phyloP scores from a whole-genome alignment of 345 rosid species.

The Litchi chinensis region DNA sequence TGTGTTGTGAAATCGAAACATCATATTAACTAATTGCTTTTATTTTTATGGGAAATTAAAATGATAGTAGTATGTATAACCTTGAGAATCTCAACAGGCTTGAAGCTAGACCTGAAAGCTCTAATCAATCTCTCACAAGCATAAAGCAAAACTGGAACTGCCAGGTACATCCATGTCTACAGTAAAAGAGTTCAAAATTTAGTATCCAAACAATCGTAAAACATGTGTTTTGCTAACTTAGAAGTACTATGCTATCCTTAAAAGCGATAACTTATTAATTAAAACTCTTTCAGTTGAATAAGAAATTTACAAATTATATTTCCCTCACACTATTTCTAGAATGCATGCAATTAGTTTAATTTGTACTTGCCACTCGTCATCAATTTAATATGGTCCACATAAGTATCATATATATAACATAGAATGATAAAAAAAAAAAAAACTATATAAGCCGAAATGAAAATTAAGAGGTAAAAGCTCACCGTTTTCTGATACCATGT shows the following conservation, averaged over 20 bases:
- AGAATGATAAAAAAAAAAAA: too few species aligned
- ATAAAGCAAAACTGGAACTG: slow-evolving; percentile 67
- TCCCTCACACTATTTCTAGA: too few species aligned
- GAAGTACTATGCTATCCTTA: too few species aligned
- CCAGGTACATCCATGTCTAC: slow-evolving; percentile 93
- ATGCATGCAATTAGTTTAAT: too few species aligned
- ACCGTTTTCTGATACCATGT: slow-evolving; percentile 83
- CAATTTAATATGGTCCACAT: too few species aligned
- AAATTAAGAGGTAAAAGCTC: background rate
- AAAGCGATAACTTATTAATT: too few species aligned
- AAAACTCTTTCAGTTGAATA: too few species aligned
- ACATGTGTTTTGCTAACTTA: too few species aligned
- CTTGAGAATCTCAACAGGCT: slow-evolving; percentile 77
- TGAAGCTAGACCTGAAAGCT: slow-evolving; percentile 74
- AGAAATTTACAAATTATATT: background rate
- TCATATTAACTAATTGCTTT: too few species aligned
- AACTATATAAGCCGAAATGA: too few species aligned
- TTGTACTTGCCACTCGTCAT: too few species aligned
- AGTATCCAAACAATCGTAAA: background rate
- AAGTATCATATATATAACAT: too few species aligned
- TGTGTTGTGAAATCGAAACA: background rate
- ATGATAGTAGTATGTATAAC: slow-evolving; percentile 17
- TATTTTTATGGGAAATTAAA: background rate
- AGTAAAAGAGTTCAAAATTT: background rate
- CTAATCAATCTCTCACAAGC: slow-evolving; percentile 67